Conservation (phyloP, 768 basidiomycete species). For the Psilocybe cubensis region DNA sequence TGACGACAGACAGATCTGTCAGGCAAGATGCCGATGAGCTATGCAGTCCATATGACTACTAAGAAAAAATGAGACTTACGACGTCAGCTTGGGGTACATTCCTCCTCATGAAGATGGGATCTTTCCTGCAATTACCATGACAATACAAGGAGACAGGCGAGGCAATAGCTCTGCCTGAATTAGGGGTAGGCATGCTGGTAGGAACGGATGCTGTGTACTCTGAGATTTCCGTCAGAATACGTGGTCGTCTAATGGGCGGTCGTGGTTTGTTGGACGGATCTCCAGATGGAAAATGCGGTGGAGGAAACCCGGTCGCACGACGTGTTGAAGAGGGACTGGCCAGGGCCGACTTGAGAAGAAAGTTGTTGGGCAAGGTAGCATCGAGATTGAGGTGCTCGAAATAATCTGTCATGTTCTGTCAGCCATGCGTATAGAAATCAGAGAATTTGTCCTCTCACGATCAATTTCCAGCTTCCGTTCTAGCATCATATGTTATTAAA, state of each 20-base stretch:
- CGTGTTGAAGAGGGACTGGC: background rate
- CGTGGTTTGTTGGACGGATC: too few species aligned
- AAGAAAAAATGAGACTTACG: constrained; percentile 1
- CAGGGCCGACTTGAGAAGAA: background rate
- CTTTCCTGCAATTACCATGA: constrained; percentile 10
- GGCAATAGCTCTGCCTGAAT: background rate
- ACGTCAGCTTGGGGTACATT: constrained; percentile 1
- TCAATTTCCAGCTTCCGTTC: background rate
- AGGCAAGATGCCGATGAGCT: background rate
- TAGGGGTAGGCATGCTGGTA: background rate
- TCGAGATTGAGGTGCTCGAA: background rate
- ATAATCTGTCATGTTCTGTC: background rate
- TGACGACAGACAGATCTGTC: constrained; percentile 37
- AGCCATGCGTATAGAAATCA: too few species aligned
- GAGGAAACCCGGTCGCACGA: background rate
- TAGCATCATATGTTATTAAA: background rate
- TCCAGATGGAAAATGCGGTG: too few species aligned
- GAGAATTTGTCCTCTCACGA: background rate
- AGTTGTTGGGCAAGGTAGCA: background rate
- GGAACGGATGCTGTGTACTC: too few species aligned
- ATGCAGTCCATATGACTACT: background rate
- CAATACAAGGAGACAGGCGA: constrained; percentile 13
- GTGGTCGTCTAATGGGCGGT: background rate
- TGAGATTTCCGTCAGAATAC: background rate
- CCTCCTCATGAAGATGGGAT: background rate